Evolutionary conservation across 2,329 filamentous ascomycete species (phyloP), one percentile per base, ranked within the genome.

Genomic region (Sphaerulina musiva): DNA sequence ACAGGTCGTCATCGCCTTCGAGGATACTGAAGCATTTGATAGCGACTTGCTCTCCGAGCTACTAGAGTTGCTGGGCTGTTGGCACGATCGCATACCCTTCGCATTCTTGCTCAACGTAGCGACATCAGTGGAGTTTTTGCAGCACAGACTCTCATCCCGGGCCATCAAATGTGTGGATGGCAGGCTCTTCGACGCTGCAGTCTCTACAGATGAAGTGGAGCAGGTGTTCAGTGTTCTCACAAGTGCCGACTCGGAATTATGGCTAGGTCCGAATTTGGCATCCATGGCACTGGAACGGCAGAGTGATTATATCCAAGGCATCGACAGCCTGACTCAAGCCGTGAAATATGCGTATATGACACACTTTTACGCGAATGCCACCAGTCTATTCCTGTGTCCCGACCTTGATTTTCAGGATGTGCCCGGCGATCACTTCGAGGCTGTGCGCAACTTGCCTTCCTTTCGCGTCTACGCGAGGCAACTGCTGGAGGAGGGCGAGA

Each of bases 1-100:
- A 40, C 81, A 82, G 61, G 79, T 92, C 8, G 78, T 89, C 48
- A 75, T 95, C 46, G 82, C 85, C 0, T 83, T 93, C 55, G 85
- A 90, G 67, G 88, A 93, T 65, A 89, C 86, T 58, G 89, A 93
- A 70, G 87, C 85, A 0, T 91, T 93, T 65, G 87, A 91, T 62
- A 81, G 81, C 45, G 74, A 74, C 31, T 70, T 93, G n/a, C 72
- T 95, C 10, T 83, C 83, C 1, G 87, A 92, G 54, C 66, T 89
- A 36, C 78, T 92, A 44, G 76, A 78, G 38, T 76, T 91, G 4
- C 78, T 92, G 56, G 80, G 80, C 57, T 80, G 78, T 40, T 93
- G 88, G 86, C 78, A 81, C 7, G 81, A 87, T 60, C 84, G 86
- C 23, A 86, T 93, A 45, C 85, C 85, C 0, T 90, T 93, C 59